Evolutionary conservation across 352 stramenopile species (phyloP).

Genomic region (Phytophthora hybrid): DNA sequence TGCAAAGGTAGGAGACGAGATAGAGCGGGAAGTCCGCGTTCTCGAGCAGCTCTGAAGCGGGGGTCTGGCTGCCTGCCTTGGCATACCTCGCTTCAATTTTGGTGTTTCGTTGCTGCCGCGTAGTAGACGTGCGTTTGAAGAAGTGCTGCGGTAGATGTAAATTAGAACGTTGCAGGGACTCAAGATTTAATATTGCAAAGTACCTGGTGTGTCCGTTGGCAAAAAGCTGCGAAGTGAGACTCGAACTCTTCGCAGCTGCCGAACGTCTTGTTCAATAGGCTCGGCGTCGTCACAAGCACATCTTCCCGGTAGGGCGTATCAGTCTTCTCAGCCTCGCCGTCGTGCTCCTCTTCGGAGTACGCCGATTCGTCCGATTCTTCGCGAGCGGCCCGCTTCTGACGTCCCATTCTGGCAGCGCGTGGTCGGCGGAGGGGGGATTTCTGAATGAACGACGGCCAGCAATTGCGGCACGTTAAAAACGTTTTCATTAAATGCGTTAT

Average conservation of each 20-base stretch:
- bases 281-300: not conserved
- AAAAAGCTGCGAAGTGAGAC: not conserved
- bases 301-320: not conserved
- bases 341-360: not conserved
- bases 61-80: no score
- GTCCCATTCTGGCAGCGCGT: not conserved
- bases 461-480: not conserved
- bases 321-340: no score
- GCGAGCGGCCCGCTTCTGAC: not conserved
- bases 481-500: not conserved
- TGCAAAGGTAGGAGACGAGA: not conserved
- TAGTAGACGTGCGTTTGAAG: no score
- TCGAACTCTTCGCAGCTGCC: not conserved
- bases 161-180: not conserved
- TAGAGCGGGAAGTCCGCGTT: not conserved
- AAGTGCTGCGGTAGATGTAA: no score
- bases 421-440: not conserved
- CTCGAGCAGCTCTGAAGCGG: not conserved
- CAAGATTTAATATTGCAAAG: not conserved
- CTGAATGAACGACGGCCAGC: not conserved
- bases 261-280: not conserved
- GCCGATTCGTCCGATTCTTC: not conserved
- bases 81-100: no score
- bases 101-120: no score
- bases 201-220: not conserved